Base-by-base conservation (phyloP, 225 moss, liverwort and hornwort genomes). In the Polytrichum commune region DNA sequence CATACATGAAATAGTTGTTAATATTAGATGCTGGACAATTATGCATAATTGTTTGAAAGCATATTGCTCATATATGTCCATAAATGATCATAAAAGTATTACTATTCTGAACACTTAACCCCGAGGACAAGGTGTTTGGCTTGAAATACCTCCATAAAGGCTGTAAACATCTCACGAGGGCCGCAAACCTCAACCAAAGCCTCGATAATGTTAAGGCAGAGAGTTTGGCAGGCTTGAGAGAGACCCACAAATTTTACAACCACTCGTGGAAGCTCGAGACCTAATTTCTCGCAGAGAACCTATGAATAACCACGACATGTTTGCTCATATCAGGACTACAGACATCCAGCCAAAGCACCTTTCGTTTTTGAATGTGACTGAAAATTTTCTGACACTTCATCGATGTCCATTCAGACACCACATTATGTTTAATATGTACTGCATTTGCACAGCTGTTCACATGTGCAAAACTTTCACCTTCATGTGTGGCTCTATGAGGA, bases 151-250 rank as follows among this genome's bases (percentile, higher is more conserved):
- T 88, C 88, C 84, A 88, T 88, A 66, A 82, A 82, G 53, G 79
- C 75, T 57, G 80, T 27, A 73, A 88, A 85, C 84, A 88, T 82
- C 72, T 88, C 88, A 60, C 84, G 84, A 78, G 88, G 84, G 19
- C 28, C 77, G 77, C 84, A 80, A 77, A 67, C 78, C 69, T 76
- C 71, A 54, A 75, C 80, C 82, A 88, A 75, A 10, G 30, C 1
- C 71, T 82, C 72, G 18, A 85, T 69, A 29, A 88, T 82, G 54
- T 61, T 55, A 32, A 82, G 71, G 58, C 79, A 88, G 53, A 73
- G 62, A 69, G 85, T 77, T 77, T 76, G 84, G 33, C 88, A 88
- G 9, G 60, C 27, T 54, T 61, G 73, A 29, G 88, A 88, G 13
- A 85, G 55, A 32, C 63, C 78, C 53, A 82, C 80, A 46, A 79